Base-by-base conservation (phyloP, 495 filamentous ascomycete genomes). In the Podospora appendiculata region DNA sequence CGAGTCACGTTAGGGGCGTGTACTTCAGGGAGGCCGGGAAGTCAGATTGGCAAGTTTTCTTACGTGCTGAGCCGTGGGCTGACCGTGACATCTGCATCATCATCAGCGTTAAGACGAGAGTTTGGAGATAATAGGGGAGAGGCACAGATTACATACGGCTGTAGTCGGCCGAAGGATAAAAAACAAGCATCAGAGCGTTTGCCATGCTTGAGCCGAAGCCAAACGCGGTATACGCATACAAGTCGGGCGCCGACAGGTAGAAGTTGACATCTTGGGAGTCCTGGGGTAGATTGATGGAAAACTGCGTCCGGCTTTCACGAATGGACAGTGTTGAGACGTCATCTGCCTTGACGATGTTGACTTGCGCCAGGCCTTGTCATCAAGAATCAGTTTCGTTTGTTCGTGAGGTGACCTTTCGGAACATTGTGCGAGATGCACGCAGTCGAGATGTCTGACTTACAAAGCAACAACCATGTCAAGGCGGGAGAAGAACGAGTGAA, bases 201-300 rank as follows among this genome's bases (percentile, higher is more conserved):
- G 59, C 33, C 62, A 65, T 65, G 43, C 47, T 19, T 1, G 46
- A 40, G 48, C 64, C 64, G 50, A 67, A 60, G 45, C 64, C 64
- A 39, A 67, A 46, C 42, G 59, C 64, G 0, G 50, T 48, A 33
- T 67, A 67, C 36, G 58, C 57, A 54, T 59, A 67, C 50, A 48
- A 59, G 45, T 58, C 45, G 40, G 64, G 59, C 1, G 59, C 47
- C 11, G 44, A 25, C 35, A 67, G 14, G 43, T 53, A 61, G 32
- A 67, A 57, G 62, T 65, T 64, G 57, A 67, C 49, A 41, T 67
- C 61, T 18, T 63, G 45, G 0, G 64, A 61, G 41, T 52, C 39
- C 4, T 57, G 51, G 5, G 59, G 52, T 10, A 67, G 19, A 52
- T 65, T 58, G 54, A 67, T 18, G 45, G 54, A 41, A 25, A 63